Evolutionary conservation across 2,329 filamentous ascomycete genomes (phyloP).

Genomic region (Aspergillus pseudotamarii): DNA sequence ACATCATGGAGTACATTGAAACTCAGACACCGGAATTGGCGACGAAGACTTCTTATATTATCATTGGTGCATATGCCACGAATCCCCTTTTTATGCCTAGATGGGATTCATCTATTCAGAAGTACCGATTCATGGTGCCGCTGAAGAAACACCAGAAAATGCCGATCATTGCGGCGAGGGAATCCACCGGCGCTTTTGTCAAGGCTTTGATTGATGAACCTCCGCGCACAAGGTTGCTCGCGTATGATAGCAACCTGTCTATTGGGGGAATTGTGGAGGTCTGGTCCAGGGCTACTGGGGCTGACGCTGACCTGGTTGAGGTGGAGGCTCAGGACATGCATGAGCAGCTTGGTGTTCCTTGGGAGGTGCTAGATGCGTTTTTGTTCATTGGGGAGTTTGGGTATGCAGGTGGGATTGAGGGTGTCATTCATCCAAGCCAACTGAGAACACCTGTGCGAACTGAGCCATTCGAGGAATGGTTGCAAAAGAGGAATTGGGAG

Average conservation of each 20-base stretch:
- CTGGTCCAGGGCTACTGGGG: constrained; percentile 43
- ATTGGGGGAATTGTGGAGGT: constrained; percentile 35
- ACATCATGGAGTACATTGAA: constrained; percentile 50
- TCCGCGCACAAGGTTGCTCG: constrained; percentile 47
- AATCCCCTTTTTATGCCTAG: constrained; percentile 36
- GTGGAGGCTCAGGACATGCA: constrained; percentile 39
- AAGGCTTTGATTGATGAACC: constrained; percentile 45
- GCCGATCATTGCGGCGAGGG: constrained; percentile 45
- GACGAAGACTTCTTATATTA: constrained; percentile 47
- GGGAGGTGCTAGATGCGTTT: constrained; percentile 42
- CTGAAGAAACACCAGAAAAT: constrained; percentile 27
- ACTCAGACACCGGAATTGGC: constrained; percentile 46
- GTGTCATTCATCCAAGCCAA: constrained; percentile 43
- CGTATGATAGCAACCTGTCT: constrained; percentile 46
- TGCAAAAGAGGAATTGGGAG: constrained; percentile 26
- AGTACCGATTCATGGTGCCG: constrained; percentile 38
- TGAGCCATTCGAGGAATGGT: constrained; percentile 23
- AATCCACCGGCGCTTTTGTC: constrained; percentile 50
- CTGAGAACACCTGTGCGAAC: constrained; percentile 30
- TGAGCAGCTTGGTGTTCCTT: constrained; percentile 22
- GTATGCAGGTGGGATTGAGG: constrained; percentile 45
- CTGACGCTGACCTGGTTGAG: constrained; percentile 36
- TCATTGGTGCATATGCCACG: constrained; percentile 35
- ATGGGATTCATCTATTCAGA: constrained; percentile 28
- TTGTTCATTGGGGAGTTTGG: constrained; percentile 43